Evolutionary conservation across 225 moss, liverwort and hornwort genomes (phyloP).

Genomic region (Marchantia paleacea): DNA sequence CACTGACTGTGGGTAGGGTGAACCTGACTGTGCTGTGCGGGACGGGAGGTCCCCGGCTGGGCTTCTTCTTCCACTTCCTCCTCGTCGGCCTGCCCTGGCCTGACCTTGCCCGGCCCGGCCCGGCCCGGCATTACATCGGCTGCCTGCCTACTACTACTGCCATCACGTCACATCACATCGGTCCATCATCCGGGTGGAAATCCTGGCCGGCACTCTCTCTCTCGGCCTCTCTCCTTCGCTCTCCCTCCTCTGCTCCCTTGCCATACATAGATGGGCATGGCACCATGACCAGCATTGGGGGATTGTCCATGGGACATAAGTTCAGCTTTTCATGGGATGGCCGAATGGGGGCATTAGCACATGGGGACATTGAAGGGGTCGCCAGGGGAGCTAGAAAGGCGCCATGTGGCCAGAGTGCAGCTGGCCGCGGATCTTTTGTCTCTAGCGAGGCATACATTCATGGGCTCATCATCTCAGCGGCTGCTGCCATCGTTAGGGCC

Average conservation of each 20-base stretch:
- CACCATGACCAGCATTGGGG: neutral
- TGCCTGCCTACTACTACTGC: neutral
- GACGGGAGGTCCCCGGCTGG: neutral
- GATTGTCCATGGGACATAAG: neutral
- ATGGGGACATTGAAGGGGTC: constrained; percentile 17
- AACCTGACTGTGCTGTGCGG: neutral
- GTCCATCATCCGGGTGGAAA: neutral
- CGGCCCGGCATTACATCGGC: neutral
- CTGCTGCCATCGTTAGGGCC: constrained; percentile 21
- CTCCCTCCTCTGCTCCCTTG: neutral
- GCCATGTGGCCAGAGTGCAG: constrained; percentile 23
- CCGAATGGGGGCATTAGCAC: constrained; percentile 13
- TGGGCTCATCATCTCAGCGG: neutral
- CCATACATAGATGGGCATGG: neutral
- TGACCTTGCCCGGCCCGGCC: neutral
- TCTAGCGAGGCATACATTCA: neutral
- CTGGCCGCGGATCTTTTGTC: constrained; percentile 14
- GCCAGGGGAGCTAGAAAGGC: constrained; percentile 8
- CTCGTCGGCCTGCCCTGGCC: neutral
- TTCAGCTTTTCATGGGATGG: neutral
- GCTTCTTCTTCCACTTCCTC: neutral
- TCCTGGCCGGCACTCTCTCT: neutral
- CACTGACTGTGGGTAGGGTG: neutral
- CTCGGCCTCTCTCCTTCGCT: neutral
- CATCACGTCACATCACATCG: neutral